Evolutionary conservation across 345 rosid genomes (phyloP).

Genomic region (Anacardium occidentale): DNA sequence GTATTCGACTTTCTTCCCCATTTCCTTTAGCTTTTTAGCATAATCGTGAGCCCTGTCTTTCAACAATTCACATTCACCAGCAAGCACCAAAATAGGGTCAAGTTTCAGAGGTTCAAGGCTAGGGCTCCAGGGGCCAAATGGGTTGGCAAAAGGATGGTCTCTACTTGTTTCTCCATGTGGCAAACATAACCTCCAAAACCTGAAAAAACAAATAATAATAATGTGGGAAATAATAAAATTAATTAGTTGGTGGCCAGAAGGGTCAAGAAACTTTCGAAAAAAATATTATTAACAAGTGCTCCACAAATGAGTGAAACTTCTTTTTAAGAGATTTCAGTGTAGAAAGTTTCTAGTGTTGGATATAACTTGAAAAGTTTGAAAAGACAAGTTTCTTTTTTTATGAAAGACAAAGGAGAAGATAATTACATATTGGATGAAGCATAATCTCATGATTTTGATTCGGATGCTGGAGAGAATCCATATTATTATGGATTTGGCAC

Average conservation of each 20-base stretch:
- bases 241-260: not conserved
- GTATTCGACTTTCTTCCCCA: slow-evolving; percentile 57
- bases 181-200: slow-evolving; percentile 86
- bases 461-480: not conserved
- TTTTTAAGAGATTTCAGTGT: not conserved
- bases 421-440: slow-evolving; percentile 32
- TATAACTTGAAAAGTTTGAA: not conserved
- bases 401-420: slow-evolving; percentile 11
- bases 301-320: not conserved
- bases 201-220: slow-evolving; percentile 11
- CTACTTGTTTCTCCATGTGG: slow-evolving; percentile 66
- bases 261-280: not conserved
- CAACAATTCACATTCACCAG: slow-evolving; percentile 59
- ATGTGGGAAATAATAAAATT: too few species aligned
- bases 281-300: not conserved
- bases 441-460: slow-evolving; percentile 8
- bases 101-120: slow-evolving; percentile 39
- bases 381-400: not conserved
- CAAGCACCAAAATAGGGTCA: slow-evolving; percentile 66
- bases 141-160: slow-evolving; percentile 77
- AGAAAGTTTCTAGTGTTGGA: not conserved
- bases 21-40: slow-evolving; percentile 46
- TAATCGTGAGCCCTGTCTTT: slow-evolving; percentile 73
- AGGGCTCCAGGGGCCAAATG: slow-evolving; percentile 67
- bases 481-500: not conserved